phyloP scores from a whole-genome alignment of 169 alveolate genomes.

The Perkinsus chesapeaki region DNA sequence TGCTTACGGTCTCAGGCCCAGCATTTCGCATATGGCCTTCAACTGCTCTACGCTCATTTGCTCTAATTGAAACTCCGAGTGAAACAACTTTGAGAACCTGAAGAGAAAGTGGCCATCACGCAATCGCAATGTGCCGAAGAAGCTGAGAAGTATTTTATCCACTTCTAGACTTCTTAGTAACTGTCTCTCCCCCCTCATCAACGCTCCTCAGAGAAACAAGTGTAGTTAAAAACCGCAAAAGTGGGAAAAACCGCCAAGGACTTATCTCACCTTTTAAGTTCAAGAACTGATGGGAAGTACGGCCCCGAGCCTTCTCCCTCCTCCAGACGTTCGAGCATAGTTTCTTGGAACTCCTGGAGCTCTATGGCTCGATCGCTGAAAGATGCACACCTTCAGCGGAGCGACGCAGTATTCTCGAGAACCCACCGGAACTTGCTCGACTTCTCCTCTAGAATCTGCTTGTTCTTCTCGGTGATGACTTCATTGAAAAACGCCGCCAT shows the following conservation, averaged over 20 bases:
- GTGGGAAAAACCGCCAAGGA: too few relatives aligned
- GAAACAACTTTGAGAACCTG: constrained; percentile 62
- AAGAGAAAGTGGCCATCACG: constrained; percentile 32
- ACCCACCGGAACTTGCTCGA: constrained; percentile 18
- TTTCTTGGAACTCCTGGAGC: constrained; percentile 60
- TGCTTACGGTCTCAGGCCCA: constrained; percentile 70
- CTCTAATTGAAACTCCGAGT: constrained; percentile 68
- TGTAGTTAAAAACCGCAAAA: too few relatives aligned
- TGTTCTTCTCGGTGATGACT: constrained; percentile 55
- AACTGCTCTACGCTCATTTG: constrained; percentile 69
- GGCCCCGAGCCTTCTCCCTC: constrained; percentile 1
- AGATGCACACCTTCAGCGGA: constrained; percentile 44
- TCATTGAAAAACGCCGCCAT: constrained; percentile 73
- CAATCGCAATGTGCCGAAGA: neutral
- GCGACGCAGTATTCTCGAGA: constrained; percentile 42
- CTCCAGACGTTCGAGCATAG: constrained; percentile 38
- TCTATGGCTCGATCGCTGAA: constrained; percentile 34
- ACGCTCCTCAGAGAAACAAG: too few relatives aligned
- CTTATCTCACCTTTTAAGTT: neutral
- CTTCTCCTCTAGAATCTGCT: constrained; percentile 34
- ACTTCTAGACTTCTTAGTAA: too few relatives aligned
- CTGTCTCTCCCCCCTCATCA: neutral
- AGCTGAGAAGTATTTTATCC: too few relatives aligned
- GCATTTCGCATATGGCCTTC: constrained; percentile 61
- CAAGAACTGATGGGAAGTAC: neutral